These are phyloP conservation scores for Cystobasidium ongulense DNA, from an alignment of 768 basidiomycete genomes.

Conservation along the genomic window DNA sequence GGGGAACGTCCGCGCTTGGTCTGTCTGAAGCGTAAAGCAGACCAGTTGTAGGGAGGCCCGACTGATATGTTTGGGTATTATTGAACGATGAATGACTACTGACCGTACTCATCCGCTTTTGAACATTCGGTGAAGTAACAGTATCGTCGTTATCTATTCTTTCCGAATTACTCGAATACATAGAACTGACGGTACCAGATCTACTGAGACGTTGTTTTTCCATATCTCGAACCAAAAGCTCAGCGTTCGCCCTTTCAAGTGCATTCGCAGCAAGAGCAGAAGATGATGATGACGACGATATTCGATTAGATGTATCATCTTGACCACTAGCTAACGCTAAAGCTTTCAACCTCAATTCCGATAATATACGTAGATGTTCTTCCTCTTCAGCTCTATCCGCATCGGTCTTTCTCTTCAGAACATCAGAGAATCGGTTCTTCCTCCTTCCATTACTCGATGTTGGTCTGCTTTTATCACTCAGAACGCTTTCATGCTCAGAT, in stretches of 20 bases:
- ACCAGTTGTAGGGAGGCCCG: background rate
- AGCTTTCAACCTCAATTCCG: conserved; percentile 18
- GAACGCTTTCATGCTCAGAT: background rate
- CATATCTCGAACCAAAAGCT: conserved; percentile 4
- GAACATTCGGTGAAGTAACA: background rate
- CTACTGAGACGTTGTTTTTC: background rate
- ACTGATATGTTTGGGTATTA: background rate
- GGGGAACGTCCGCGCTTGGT: background rate
- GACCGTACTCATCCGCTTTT: background rate
- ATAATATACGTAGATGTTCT: conserved; percentile 10
- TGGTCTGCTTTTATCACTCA: background rate
- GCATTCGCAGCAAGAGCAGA: background rate
- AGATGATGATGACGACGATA: background rate
- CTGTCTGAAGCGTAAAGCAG: background rate
- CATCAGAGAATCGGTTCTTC: background rate
- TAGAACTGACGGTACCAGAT: background rate
- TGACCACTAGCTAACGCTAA: conserved; percentile 9
- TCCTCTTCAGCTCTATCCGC: conserved; percentile 9
- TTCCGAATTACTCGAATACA: background rate
- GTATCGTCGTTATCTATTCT: background rate
- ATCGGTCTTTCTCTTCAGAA: background rate
- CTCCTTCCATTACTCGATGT: background rate
- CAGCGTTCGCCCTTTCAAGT: background rate
- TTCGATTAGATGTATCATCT: background rate
- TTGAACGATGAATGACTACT: background rate